A percentile compares a stretch with the other conserved stretches of the same genome.
These are phyloP conservation scores for Aegilops tauschii DNA, from an alignment of 176 grass and related monocot genomes.

Conservation along the genomic window DNA sequence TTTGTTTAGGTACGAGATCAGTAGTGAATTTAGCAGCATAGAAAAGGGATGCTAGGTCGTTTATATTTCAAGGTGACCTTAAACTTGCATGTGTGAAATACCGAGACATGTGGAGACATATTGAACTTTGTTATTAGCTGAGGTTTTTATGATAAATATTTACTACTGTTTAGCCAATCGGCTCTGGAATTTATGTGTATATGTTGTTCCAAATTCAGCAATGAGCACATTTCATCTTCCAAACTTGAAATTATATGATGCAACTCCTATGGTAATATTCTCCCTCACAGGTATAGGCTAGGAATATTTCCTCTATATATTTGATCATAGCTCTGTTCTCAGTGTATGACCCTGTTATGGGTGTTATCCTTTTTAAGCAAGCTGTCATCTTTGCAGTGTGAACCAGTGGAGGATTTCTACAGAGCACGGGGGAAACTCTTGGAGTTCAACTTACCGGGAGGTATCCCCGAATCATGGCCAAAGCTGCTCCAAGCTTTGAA, in stretches of 20 bases:
- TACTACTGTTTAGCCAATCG: not conserved
- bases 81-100: not conserved
- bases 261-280: not conserved
- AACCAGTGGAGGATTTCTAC: slow-evolving; percentile 93
- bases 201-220: not conserved
- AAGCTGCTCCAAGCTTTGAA: slow-evolving; percentile 81
- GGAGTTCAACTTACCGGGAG: slow-evolving; percentile 87
- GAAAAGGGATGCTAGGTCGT: not conserved
- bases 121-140: not conserved
- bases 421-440: slow-evolving; percentile 67
- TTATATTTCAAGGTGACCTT: not conserved
- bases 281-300: not conserved
- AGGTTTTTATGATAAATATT: not conserved
- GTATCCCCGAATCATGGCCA: slow-evolving; percentile 75
- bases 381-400: slow-evolving; percentile 37
- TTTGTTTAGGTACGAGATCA: not conserved
- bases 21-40: not conserved
- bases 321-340: not conserved
- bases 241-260: not conserved
- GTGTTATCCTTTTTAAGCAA: not conserved
- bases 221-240: not conserved
- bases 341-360: no score
- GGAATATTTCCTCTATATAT: not conserved
- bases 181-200: not conserved
- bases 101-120: not conserved